Conservation (phyloP, 2,329 filamentous ascomycete genomes). For the Monilinia fructicola region DNA sequence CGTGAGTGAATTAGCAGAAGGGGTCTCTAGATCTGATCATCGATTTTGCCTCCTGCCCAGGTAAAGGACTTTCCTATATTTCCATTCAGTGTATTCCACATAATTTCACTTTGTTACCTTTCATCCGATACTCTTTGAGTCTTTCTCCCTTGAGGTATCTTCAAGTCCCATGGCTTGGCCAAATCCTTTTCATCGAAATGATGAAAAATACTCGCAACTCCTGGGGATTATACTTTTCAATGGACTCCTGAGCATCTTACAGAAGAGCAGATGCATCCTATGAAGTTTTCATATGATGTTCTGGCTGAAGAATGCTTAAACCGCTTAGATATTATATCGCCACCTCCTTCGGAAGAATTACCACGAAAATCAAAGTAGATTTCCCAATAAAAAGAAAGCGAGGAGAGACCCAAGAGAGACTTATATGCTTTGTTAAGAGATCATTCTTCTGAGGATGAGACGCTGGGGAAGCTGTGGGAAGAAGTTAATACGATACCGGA, state of each 20-base stretch:
- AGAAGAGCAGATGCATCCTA: constrained; percentile 55
- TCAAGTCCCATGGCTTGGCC: constrained; percentile 12
- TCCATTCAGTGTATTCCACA: background rate
- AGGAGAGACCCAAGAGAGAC: constrained; percentile 47
- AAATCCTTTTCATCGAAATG: constrained; percentile 30
- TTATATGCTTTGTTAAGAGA: constrained; percentile 62
- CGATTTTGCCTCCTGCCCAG: background rate
- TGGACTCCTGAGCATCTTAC: constrained; percentile 66
- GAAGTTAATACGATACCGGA: constrained; percentile 65
- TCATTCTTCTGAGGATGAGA: constrained; percentile 56
- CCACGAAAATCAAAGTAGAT: constrained; percentile 36
- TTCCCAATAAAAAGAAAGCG: constrained; percentile 43
- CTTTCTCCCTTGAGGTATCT: background rate
- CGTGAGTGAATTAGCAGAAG: background rate
- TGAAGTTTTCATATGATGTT: constrained; percentile 67
- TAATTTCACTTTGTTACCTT: background rate
- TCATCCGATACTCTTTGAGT: background rate
- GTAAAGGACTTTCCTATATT: background rate
- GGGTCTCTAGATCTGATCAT: background rate
- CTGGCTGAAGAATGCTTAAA: constrained; percentile 66
- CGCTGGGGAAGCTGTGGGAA: constrained; percentile 59
- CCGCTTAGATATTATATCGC: constrained; percentile 61
- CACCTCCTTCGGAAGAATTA: constrained; percentile 41
- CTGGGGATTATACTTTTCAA: constrained; percentile 69
- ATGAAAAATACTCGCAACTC: constrained; percentile 32